phyloP scores from a whole-genome alignment of 257 asterid species.

The Petunia secreta region DNA sequence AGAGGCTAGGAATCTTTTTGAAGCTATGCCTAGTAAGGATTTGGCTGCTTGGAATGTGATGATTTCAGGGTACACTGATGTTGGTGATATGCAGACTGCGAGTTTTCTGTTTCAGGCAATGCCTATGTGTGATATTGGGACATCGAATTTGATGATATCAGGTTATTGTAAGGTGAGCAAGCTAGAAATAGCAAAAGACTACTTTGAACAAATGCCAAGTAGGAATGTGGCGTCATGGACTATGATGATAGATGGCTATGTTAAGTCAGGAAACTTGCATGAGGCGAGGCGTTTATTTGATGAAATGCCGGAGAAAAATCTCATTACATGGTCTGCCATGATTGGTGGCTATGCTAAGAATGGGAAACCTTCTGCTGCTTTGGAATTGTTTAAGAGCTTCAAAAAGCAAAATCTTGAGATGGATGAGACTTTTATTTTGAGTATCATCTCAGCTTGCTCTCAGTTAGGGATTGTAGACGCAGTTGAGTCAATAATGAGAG shows the following conservation, averaged over 20 bases:
- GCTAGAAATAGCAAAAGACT: conserved; percentile 17
- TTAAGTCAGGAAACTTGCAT: conserved; percentile 12
- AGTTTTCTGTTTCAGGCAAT: conserved; percentile 17
- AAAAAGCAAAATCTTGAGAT: conserved; percentile 8
- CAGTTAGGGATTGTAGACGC: conserved; percentile 32
- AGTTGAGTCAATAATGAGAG: conserved; percentile 24
- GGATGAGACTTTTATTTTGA: conserved; percentile 24
- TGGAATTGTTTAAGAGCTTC: conserved; percentile 25
- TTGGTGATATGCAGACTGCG: conserved; percentile 13
- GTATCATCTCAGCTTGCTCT: conserved; percentile 32
- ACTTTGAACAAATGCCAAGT: conserved; percentile 24
- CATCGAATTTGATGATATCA: conserved; percentile 26
- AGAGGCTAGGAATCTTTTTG: conserved; percentile 25
- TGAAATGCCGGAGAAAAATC: conserved; percentile 28
- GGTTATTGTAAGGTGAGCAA: conserved; percentile 26
- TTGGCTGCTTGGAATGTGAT: conserved; percentile 30
- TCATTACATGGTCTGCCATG: conserved; percentile 20
- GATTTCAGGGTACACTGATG: conserved; percentile 13
- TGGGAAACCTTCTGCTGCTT: conserved; percentile 24
- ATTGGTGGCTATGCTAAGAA: conserved; percentile 22
- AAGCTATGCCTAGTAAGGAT: conserved; percentile 6
- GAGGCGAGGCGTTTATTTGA: conserved; percentile 22
- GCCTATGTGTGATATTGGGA: conserved; percentile 15
- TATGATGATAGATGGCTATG: conserved; percentile 32
- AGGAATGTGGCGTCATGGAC: conserved; percentile 35